Evolutionary conservation across 441 rosid species (phyloP).

Genomic region (Populus hybrid): DNA sequence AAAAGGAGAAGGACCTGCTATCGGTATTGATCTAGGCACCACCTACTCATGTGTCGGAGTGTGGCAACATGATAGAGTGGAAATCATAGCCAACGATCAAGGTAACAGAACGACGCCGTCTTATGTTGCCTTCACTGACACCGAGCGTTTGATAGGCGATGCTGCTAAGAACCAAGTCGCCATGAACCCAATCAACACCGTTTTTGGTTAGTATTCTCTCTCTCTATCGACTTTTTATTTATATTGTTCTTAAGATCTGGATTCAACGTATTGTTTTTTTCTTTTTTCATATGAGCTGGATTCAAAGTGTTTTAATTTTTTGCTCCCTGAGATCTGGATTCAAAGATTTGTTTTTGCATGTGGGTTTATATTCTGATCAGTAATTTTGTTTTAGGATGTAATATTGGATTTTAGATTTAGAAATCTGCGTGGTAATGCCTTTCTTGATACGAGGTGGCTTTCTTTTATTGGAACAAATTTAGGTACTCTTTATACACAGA

Average conservation of each 20-base stretch:
- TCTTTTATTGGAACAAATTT: not conserved
- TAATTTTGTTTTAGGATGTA: not conserved
- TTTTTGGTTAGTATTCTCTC: conserved; percentile 37
- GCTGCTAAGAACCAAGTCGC: conserved; percentile 61
- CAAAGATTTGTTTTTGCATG: not conserved
- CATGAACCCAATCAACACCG: conserved; percentile 58
- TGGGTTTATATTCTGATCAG: not conserved
- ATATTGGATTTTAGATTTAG: not conserved
- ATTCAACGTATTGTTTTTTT: not conserved
- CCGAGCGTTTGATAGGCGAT: conserved; percentile 53
- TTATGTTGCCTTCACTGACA: conserved; percentile 52
- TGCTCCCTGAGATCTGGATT: not conserved
- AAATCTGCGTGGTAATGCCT: not conserved
- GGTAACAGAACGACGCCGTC: conserved; percentile 61
- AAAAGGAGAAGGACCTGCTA: conserved; percentile 60
- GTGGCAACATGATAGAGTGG: conserved; percentile 64
- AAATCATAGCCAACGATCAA: too few species aligned
- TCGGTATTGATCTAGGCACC: conserved; percentile 61
- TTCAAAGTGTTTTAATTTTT: not conserved
- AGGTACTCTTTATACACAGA: not conserved
- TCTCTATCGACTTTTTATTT: not conserved
- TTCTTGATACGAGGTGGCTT: too few species aligned
- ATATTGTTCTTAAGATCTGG: not conserved
- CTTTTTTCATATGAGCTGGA: not conserved
- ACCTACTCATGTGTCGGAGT: conserved; percentile 64